Base-by-base conservation (phyloP, 805 yeast species). In the Myxozyma mucilagina region DNA sequence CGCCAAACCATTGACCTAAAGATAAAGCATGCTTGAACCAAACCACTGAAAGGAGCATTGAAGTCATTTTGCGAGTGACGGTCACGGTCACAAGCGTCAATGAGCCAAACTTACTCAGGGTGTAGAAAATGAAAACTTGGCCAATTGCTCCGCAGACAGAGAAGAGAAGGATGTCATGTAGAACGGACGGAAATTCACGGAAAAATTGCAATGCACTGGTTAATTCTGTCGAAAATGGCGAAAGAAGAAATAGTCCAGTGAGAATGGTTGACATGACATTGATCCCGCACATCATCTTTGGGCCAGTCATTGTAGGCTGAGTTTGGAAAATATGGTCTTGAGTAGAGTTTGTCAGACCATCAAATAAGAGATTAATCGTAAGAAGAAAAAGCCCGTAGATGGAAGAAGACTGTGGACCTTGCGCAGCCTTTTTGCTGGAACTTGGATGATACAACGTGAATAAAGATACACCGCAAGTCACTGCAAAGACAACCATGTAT, bases 11-110 rank as follows among this genome's bases (percentile, higher is more conserved):
- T 75, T 94, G 98, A 8, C 77, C 74, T 2, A 57, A 7, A 36
- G 76, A 78, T 66, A 94, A 80, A 4, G 73, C 71, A 72, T 94
- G 97, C n/a, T 94, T 93, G 75, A 90, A 93, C 65, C 93, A 76
- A 3, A 90, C 73, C 53, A 94, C 97, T 69, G 96, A 88, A 56
- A 93, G 75, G 38, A 91, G 80, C 98, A 94, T 93, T 43, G 97
- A 90, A 52, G 91, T 78, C 97, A 94, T 93, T 71, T 94, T 94
- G 68, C 99, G 82, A 0, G 99, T 93, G 9, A 94, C 97, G 0
- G 98, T 94, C 16, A 96, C 93, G 44, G 97, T 93, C 34, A 93
- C 91, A 57, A 94, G 78, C 0, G 89, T 82, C 61, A 94, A 77
- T 1, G 97, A 90, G 52, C 93, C 97, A 71, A 89, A 94, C 60